These are phyloP conservation scores for Anisodus acutangulus DNA, from an alignment of 257 asterid species.

Conservation along the genomic window DNA sequence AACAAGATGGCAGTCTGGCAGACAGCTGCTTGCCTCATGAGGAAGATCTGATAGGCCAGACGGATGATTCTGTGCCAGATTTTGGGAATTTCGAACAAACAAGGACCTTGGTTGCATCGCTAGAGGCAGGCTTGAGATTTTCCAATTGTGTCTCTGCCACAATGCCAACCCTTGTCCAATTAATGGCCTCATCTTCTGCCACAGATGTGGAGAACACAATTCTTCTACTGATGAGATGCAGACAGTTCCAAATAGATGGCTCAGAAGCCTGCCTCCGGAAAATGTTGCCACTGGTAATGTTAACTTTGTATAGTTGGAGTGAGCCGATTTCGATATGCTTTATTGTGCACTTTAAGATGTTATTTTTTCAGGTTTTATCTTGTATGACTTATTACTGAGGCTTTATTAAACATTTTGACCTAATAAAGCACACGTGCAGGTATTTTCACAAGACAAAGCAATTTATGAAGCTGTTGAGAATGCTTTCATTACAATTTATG, in stretches of 20 bases:
- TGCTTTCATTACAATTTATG: slow-evolving; percentile 85
- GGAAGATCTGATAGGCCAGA: slow-evolving; percentile 45
- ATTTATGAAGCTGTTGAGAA: slow-evolving; percentile 95
- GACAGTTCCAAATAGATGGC: slow-evolving; percentile 90
- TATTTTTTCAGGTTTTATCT: no score
- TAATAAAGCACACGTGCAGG: slow-evolving; percentile 52
- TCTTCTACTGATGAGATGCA: slow-evolving; percentile 94
- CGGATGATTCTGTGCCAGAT: slow-evolving; percentile 77
- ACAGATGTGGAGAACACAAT: slow-evolving; percentile 90
- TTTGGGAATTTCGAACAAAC: slow-evolving; percentile 95
- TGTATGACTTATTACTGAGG: background rate
- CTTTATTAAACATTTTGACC: slow-evolving; percentile 25
- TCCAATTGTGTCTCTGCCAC: slow-evolving; percentile 74
- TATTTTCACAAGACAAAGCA: slow-evolving; percentile 92
- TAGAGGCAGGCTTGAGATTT: slow-evolving; percentile 91
- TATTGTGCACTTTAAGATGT: background rate
- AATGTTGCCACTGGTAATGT: slow-evolving; percentile 96
- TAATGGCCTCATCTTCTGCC: slow-evolving; percentile 99
- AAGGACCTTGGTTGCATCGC: slow-evolving; percentile 90
- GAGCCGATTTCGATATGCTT: background rate
- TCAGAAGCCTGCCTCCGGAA: slow-evolving; percentile 92
- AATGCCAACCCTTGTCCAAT: slow-evolving; percentile 87
- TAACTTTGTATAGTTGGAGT: background rate
- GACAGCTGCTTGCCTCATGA: slow-evolving; percentile 67
- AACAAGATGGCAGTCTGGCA: slow-evolving; percentile 57